phyloP scores from a whole-genome alignment of 73 alveolate species.

The Tetrahymena elliotti region DNA sequence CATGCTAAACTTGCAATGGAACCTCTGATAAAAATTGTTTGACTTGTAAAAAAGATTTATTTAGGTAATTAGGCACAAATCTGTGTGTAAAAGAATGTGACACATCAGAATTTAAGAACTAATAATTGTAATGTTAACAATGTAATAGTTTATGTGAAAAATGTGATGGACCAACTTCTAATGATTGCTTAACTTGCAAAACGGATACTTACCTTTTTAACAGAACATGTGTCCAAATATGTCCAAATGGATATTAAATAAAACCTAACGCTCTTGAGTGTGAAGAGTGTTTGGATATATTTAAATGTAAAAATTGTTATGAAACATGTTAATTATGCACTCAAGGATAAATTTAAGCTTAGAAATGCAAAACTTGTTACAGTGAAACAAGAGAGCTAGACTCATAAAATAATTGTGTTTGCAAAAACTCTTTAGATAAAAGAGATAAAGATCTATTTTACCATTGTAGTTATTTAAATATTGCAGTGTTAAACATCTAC shows the following conservation, averaged over 20 bases:
- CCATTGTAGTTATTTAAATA: not conserved
- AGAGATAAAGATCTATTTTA: not conserved
- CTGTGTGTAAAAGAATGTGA: not conserved
- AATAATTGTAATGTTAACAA: not conserved
- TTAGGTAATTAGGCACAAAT: not conserved
- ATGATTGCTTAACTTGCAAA: not conserved
- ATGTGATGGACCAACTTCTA: not conserved
- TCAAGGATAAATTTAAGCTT: not conserved
- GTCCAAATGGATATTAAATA: not conserved
- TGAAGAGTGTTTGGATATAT: not conserved
- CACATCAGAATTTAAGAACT: not conserved
- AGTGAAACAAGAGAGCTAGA: not conserved
- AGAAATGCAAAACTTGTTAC: not conserved
- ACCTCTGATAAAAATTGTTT: not conserved
- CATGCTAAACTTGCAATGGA: not conserved
- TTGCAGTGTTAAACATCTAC: not conserved
- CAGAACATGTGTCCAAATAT: not conserved
- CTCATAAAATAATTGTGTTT: not conserved
- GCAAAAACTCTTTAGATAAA: not conserved
- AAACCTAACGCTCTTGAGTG: not conserved
- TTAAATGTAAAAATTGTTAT: not conserved
- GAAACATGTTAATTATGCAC: not conserved
- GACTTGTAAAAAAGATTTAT: not conserved
- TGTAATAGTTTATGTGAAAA: not conserved
- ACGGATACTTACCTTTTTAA: not conserved